Evolutionary conservation across 305 asterid species (phyloP).

Genomic region (Euphrasia arctica): DNA sequence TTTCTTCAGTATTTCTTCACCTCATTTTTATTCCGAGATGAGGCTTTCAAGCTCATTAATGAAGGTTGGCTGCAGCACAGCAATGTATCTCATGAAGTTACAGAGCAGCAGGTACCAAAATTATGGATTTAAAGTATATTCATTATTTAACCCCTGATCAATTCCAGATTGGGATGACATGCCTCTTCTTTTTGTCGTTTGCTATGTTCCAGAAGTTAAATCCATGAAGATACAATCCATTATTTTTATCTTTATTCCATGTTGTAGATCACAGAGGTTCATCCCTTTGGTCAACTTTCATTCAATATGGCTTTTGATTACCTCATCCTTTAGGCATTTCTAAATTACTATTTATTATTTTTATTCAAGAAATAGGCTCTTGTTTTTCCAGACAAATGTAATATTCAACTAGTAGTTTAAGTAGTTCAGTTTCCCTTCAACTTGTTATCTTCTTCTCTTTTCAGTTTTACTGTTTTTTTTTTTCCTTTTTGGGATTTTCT

Average conservation of each 20-base stretch:
- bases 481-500: background rate
- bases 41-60: slow-evolving; percentile 88
- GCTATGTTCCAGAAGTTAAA: background rate
- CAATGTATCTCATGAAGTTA: slow-evolving; percentile 41
- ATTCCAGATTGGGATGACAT: slow-evolving; percentile 18
- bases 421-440: background rate
- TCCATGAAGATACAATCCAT: background rate
- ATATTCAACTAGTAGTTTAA: slow-evolving; percentile 9
- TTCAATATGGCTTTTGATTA: background rate
- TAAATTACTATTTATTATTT: background rate
- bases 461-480: background rate
- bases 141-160: background rate
- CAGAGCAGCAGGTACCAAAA: slow-evolving; percentile 59
- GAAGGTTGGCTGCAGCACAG: slow-evolving; percentile 81
- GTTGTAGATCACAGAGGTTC: background rate
- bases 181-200: background rate
- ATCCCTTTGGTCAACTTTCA: slow-evolving; percentile 8
- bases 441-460: background rate
- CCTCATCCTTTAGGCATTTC: background rate
- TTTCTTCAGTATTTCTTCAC: slow-evolving; percentile 88
- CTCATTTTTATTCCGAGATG: slow-evolving; percentile 94
- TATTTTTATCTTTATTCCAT: background rate
- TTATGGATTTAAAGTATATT: slow-evolving; percentile 14
- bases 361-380: background rate
- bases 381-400: background rate